Base-by-base conservation (phyloP, 1,284 basidiomycete genomes). In the Pulveroboletus sp. region DNA sequence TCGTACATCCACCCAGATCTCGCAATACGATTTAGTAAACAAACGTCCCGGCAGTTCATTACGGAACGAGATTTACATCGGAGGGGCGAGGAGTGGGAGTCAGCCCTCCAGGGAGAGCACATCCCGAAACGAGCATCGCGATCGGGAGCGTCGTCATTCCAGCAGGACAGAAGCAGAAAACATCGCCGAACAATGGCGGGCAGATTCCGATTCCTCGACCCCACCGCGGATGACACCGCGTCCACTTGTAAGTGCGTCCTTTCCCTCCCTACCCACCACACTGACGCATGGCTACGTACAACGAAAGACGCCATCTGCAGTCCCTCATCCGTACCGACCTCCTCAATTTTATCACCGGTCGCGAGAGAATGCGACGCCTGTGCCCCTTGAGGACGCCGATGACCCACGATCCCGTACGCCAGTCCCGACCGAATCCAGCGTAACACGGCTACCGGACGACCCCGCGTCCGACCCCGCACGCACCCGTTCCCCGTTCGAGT, bases 1-100 rank as follows among this genome's bases (percentile, higher is more conserved):
- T 3, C 66, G 57, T 6, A 60, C 68, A 8, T 71, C 69, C 5
- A 70, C 68, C 2, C 67, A 69, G 28, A 53, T 71, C 20, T 74
- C 69, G 7, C 69, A 71, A 43, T 72, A 71, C 31, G 72, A 73
- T 45, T 31, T 71, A 1, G 64, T 74, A n/a, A 70, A 59, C 25
- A 64, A 69, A 26, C 62, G 66, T 15, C 60, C 68, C 5, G 58
- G 55, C 14, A 66, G 66, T 52, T 59, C 69, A 4, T 47, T 73
- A 26, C 63, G 69, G 14, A 53, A 73, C 18, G 72, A 71, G 33
- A 48, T 67, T 26, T 65, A 66, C 49, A 0, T 49, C 1, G 62
- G 49, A 5, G 62, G 60, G 47, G 52, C 65, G 0, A 57, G 68
- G 45, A 70, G 65, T 10, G 69, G 60, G 20, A 72, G 69, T 44